Base-by-base conservation (phyloP, 768 basidiomycete species). In the Hypholoma sublateritium region DNA sequence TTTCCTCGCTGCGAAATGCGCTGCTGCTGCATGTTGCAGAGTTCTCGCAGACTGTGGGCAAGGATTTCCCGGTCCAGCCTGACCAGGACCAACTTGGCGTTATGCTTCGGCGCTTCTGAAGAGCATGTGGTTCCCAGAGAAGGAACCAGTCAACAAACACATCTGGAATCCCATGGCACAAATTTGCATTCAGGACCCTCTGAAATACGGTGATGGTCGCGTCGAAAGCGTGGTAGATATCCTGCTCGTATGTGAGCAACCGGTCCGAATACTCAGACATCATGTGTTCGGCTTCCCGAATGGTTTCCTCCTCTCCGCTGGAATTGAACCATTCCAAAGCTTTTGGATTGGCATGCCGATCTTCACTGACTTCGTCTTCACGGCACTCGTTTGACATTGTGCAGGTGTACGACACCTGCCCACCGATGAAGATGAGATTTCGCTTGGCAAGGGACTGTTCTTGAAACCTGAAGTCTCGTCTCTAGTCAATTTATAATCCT, bases 21-120 rank as follows among this genome's bases (percentile, higher is more conserved):
- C 12, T 25, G 11, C 52, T 45, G 50, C 46, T 56, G 13, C 43
- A 54, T 9, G 34, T 41, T 9, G 34, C 32, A 35, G 52, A 56
- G 45, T 48, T 37, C 2, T 28, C 13, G 50, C 50, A 56, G 13
- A 48, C 57, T 12, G 53, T 21, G 13, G 55, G 55, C 17, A 22
- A 50, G 22, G 55, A 47, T 21, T 36, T 1, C 8, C 59, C 59
- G 11, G 19, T 9, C 59, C 59, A 60, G 5, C 55, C 59, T 0
- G 59, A 60, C 59, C 59, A 60, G 0, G 59, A 56, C 59, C 59
- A 60, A 28, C 59, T 60, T 1, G 59, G 59, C 3, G 55, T 43
- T 1, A 13, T 14, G 1, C 28, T 22, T n/a, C 55, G 44, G 14
- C 59, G 50, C 9, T n/a, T 49, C 12, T 56, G 59, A 9, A 34